phyloP scores from a whole-genome alignment of 345 rosid species.

The Geranium brycei region DNA sequence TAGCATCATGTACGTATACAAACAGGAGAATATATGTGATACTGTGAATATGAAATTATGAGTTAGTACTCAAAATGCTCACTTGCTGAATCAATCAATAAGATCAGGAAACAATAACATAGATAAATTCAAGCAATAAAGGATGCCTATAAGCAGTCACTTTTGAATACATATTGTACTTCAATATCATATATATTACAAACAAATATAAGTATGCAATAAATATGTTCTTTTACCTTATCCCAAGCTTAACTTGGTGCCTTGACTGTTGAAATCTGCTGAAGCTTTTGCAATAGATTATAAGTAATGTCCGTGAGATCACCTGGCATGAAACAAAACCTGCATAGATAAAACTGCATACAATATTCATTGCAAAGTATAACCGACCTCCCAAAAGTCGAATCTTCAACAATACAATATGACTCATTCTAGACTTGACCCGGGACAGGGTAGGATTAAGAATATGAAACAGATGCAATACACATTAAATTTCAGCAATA shows the following conservation, averaged over 20 bases:
- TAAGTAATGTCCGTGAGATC: background rate
- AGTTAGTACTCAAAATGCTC: too few relatives aligned
- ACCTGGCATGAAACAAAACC: background rate
- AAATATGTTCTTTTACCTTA: background rate
- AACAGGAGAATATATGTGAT: too few relatives aligned
- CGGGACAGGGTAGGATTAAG: too few relatives aligned
- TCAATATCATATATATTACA: background rate
- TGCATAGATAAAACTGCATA: background rate
- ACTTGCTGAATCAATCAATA: too few relatives aligned
- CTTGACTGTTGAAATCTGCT: background rate
- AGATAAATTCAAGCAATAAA: too few relatives aligned
- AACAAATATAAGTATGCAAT: background rate
- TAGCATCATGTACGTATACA: too few relatives aligned
- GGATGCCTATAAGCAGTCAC: conserved; percentile 2
- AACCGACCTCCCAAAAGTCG: background rate
- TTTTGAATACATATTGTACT: background rate
- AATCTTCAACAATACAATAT: too few relatives aligned
- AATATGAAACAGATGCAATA: background rate
- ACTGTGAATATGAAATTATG: background rate
- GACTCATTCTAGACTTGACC: too few relatives aligned
- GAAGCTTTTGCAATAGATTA: too few relatives aligned
- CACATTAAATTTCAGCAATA: background rate
- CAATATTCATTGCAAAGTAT: background rate
- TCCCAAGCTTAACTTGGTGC: background rate
- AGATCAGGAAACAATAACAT: too few relatives aligned